Percentiles rank a stretch among this genome's conserved stretches.
Conservation (phyloP, 257 asterid genomes). For the Solanum ahanhuiri region DNA sequence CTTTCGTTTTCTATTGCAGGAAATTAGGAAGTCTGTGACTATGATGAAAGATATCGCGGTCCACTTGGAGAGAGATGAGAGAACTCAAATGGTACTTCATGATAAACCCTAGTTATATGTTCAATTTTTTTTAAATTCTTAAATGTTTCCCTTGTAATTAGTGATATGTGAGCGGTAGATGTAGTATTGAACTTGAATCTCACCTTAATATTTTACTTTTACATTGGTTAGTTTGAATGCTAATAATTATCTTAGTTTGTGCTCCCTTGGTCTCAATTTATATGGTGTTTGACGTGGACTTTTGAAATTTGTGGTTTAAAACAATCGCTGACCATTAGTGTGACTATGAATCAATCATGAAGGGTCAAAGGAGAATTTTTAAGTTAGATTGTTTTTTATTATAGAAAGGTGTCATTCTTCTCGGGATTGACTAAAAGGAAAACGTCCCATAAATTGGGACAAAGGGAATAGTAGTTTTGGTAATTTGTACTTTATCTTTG, state of each 20-base stretch:
- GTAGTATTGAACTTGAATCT: neutral
- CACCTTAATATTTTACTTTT: neutral
- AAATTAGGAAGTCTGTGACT: constrained; percentile 48
- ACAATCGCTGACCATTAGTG: neutral
- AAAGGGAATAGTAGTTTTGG: neutral
- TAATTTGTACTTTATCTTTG: neutral
- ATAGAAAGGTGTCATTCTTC: neutral
- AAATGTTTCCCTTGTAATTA: neutral
- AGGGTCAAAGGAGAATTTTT: neutral
- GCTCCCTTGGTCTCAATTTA: neutral
- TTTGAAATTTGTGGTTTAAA: neutral
- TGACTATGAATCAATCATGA: neutral
- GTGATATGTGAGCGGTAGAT: neutral
- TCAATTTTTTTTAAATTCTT: neutral
- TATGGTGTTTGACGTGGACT: too few species aligned
- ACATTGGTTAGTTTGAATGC: neutral
- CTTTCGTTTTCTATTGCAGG: constrained; percentile 28
- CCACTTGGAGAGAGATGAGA: constrained; percentile 57
- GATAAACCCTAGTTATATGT: constrained; percentile 26
- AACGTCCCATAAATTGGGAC: neutral
- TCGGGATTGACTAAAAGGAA: neutral
- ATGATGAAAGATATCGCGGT: constrained; percentile 71
- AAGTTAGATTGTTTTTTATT: too few species aligned
- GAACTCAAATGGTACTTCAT: constrained; percentile 43
- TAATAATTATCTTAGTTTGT: neutral